Conservation (phyloP, 2,329 filamentous ascomycete genomes). For the Apiospora pterosperma region DNA sequence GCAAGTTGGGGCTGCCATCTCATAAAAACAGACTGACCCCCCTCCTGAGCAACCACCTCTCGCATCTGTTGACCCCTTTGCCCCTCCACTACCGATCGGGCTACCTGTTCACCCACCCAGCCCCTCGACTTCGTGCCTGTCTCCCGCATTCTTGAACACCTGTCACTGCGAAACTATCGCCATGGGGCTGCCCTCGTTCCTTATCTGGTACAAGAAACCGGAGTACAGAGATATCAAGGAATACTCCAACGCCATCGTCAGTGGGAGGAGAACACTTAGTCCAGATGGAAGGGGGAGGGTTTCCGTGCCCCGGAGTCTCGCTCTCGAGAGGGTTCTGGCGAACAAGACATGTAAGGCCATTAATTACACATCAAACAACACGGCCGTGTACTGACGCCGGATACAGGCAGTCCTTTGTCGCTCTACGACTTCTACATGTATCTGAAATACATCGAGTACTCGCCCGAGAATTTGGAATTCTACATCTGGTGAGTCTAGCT, state of each 20-base stretch:
- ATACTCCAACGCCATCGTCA: constrained; percentile 34
- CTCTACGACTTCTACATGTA: constrained; percentile 51
- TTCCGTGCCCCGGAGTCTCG: constrained; percentile 35
- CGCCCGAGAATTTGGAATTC: constrained; percentile 47
- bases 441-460: constrained; percentile 46
- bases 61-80: not conserved
- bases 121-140: not conserved
- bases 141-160: no score
- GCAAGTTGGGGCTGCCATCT: not conserved
- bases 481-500: constrained; percentile 39
- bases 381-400: constrained; percentile 4
- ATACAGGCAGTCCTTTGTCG: constrained; percentile 42
- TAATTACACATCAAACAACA: not conserved
- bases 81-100: not conserved
- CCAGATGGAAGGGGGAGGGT: constrained; percentile 32
- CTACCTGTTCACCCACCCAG: not conserved
- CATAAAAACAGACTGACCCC: not conserved
- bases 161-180: not conserved
- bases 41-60: not conserved
- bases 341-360: constrained; percentile 39
- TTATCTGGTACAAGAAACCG: constrained; percentile 47
- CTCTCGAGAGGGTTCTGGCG: constrained; percentile 41
- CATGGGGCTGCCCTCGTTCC: constrained; percentile 28
- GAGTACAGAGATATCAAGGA: constrained; percentile 45
- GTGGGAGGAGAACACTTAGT: constrained; percentile 32